A percentile compares a stretch with the other conserved stretches of the same genome.
Conservation (phyloP, 371 early-diverging fungal species). For the Rhizomucor pusillus region DNA sequence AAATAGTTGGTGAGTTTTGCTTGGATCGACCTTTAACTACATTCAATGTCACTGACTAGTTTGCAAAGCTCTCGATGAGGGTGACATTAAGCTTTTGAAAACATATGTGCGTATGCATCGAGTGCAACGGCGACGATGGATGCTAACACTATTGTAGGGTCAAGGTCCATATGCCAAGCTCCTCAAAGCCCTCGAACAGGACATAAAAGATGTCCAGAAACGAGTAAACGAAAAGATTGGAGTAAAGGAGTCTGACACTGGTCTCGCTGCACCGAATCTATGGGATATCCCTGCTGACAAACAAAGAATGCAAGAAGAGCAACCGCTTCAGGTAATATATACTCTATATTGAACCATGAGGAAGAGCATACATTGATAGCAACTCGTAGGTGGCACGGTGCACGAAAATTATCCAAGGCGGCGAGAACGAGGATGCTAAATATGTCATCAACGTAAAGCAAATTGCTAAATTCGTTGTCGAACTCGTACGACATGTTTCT, state of each 20-base stretch:
- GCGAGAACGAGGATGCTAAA: constrained; percentile 79
- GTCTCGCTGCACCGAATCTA: constrained; percentile 97
- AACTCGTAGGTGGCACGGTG: constrained; percentile 87
- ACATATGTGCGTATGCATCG: constrained; percentile 70
- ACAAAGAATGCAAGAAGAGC: constrained; percentile 95
- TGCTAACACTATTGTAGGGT: constrained; percentile 60
- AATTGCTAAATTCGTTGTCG: constrained; percentile 99
- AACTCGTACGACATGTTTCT: constrained; percentile 93
- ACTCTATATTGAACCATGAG: neutral
- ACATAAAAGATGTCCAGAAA: constrained; percentile 94
- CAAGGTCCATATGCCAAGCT: constrained; percentile 96
- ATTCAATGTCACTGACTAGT: neutral
- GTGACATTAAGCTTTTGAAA: constrained; percentile 94
- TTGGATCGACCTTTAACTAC: neutral
- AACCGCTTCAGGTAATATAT: constrained; percentile 85
- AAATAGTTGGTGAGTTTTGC: constrained; percentile 77
- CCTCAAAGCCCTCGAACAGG: constrained; percentile 86
- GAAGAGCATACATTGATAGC: constrained; percentile 16
- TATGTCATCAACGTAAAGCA: constrained; percentile 99
- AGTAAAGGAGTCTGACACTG: constrained; percentile 99
- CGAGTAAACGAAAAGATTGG: constrained; percentile 97
- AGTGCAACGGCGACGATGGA: neutral
- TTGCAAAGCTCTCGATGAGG: constrained; percentile 84
- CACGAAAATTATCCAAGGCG: constrained; percentile 93
- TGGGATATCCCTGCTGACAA: constrained; percentile 99